A percentile compares a stretch with the other conserved stretches of the same genome.
Evolutionary conservation across 2,329 filamentous ascomycete species (phyloP).

Genomic region (Aphanocladium album): DNA sequence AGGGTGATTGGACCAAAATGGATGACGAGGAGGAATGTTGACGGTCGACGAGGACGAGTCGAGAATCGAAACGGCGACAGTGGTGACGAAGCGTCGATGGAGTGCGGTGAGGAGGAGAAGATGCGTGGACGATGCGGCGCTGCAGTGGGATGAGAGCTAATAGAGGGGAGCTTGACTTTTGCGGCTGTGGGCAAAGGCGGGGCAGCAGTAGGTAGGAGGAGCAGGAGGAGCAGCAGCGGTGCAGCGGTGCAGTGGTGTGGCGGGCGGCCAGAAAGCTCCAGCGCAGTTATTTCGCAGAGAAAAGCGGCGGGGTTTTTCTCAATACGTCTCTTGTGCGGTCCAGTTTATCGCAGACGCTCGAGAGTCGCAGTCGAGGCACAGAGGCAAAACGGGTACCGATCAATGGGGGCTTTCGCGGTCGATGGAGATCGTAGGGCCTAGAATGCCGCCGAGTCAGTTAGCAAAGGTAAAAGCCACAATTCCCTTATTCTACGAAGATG

Average conservation of each 20-base stretch:
- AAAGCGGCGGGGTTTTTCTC: too few species aligned
- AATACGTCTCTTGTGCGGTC: too few species aligned
- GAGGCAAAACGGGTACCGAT: not conserved
- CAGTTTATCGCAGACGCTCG: not conserved
- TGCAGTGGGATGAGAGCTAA: not conserved
- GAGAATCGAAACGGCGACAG: not conserved
- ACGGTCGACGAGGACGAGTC: not conserved
- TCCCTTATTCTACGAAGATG: not conserved
- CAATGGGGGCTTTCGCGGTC: not conserved
- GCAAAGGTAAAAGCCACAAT: not conserved
- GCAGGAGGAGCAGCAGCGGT: not conserved
- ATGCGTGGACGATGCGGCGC: slow-evolving; percentile 7
- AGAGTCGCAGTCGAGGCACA: not conserved
- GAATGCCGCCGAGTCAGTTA: not conserved
- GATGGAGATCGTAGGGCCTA: not conserved
- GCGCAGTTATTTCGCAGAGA: too few species aligned
- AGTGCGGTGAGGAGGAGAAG: slow-evolving; percentile 1
- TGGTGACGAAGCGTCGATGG: not conserved
- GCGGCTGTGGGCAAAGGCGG: slow-evolving; percentile 11
- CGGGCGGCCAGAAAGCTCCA: not conserved
- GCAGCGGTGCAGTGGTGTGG: not conserved
- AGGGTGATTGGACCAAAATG: not conserved
- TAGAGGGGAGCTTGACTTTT: slow-evolving; percentile 12
- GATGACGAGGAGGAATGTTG: not conserved
- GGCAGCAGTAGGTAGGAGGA: not conserved